Evolutionary conservation across 495 filamentous ascomycete genomes (phyloP), one percentile per base, ranked within the genome.

Genomic region (Xylaria acuta): DNA sequence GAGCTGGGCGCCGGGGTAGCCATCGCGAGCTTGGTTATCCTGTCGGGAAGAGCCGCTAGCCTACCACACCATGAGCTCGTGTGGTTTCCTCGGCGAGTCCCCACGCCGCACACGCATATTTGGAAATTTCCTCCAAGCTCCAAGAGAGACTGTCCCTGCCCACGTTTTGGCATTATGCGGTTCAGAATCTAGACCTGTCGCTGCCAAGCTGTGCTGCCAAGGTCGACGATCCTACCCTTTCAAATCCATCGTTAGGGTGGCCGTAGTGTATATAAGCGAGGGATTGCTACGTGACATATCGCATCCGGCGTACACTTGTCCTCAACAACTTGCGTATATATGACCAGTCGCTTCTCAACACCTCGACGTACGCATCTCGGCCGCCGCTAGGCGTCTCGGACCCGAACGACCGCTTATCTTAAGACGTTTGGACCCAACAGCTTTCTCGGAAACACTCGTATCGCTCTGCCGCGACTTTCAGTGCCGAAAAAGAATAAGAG

Each of bases 31-130:
- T 43, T 67, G 45, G 25, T 67, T 53, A 25, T 22, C 45, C 18
- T 36, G 20, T 32, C 64, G 64, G 64, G 41, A 67, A 38, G 43
- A 67, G 64, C 64, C 64, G 64, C 45, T 67, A 45, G 45, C 45
- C 45, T 67, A 51, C 45, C 45, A 22, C 3, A 51, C 20, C 2
- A 38, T 40, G 6, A 27, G 5, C 20, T 38, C 5, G 11, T 65
- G 3, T 40, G 63, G 63, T 47, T 65, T 49, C 7, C 63, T 65
- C n/a, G 8, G 30, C 56, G 14, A 27, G 40, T 65, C 63, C 20
- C 40, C 63, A 34, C 63, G 22, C 63, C 25, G 16, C 1, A n/a
- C 16, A 49, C 49, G 60, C 60, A 43, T 38, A 65, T 43, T 18
- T 65, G 63, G 63, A 45, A 65, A 65, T 49, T 36, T 30, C 64